Percentiles rank a stretch among this genome's conserved stretches.
Conservation (phyloP, 1,284 basidiomycete genomes). For the Papiliotrema laurentii region DNA sequence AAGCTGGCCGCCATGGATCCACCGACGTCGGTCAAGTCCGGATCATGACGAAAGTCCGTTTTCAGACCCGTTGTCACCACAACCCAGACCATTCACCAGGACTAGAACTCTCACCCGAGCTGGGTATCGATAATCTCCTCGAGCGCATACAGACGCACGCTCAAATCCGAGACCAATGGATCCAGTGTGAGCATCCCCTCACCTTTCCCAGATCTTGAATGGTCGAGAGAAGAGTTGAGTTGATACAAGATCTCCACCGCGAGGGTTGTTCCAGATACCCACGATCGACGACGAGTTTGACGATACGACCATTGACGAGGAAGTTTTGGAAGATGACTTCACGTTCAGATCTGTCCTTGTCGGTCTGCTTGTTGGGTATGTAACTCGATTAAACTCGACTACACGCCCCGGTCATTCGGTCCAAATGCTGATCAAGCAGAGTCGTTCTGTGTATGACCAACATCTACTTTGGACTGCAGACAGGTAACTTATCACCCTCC, state of each 20-base stretch:
- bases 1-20: no score
- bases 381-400: no score
- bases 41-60: no score
- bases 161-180: slow-evolving; percentile 15
- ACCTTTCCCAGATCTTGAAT: no score
- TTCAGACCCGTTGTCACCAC: no score
- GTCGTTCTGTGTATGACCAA: slow-evolving; percentile 47
- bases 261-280: slow-evolving; percentile 13
- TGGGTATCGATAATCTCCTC: no score
- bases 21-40: no score
- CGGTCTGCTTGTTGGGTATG: slow-evolving; percentile 43
- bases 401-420: no score
- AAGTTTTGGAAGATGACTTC: slow-evolving; percentile 37
- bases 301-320: slow-evolving; percentile 13
- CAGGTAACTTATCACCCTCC: slow-evolving; percentile 22
- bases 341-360: slow-evolving; percentile 43
- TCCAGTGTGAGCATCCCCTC: slow-evolving; percentile 12
- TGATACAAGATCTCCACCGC: slow-evolving; percentile 18
- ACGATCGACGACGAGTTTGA: slow-evolving; percentile 18
- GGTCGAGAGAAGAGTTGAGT: not conserved
- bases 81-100: no score
- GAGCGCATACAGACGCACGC: no score
- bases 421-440: slow-evolving; percentile 6
- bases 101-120: no score
- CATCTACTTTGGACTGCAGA: slow-evolving; percentile 49